phyloP scores from a whole-genome alignment of 352 stramenopile genomes.

The Thalassiosira mediterranea region DNA sequence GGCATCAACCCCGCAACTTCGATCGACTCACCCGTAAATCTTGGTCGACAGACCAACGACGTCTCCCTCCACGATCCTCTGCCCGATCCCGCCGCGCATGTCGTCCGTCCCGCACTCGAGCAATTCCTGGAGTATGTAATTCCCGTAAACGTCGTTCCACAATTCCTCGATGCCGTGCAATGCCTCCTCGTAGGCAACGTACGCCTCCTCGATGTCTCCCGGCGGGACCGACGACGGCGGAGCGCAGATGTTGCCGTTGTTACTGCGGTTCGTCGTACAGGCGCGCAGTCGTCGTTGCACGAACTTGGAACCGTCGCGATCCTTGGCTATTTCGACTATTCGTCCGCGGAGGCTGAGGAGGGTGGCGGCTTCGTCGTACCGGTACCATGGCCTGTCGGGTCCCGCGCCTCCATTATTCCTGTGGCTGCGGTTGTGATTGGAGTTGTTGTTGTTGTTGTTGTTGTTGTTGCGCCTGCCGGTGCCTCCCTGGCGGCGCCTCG shows the following conservation, averaged over 20 bases:
- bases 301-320: conserved; percentile 37
- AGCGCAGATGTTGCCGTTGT: not conserved
- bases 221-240: not conserved
- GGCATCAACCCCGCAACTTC: too few relatives aligned
- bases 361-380: too few relatives aligned
- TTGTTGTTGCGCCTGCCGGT: too few relatives aligned
- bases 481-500: too few relatives aligned
- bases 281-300: conserved; percentile 22
- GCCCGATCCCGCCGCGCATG: conserved; percentile 18
- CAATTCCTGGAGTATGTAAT: conserved; percentile 39
- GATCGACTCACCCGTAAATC: conserved; percentile 28
- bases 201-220: conserved; percentile 5
- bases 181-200: conserved; percentile 29
- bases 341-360: conserved; percentile 12
- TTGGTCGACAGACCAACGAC: conserved; percentile 18
- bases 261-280: not conserved
- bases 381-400: too few relatives aligned
- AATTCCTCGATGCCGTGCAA: conserved; percentile 5
- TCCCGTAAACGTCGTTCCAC: conserved; percentile 39
- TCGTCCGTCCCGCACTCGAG: conserved; percentile 26
- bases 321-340: conserved; percentile 27
- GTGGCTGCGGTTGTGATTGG: too few relatives aligned
- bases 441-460: too few relatives aligned
- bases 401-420: too few relatives aligned
- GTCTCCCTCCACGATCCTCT: not conserved